Conservation (phyloP, 2,329 filamentous ascomycete genomes). For the Kalaharituber pfeilii region DNA sequence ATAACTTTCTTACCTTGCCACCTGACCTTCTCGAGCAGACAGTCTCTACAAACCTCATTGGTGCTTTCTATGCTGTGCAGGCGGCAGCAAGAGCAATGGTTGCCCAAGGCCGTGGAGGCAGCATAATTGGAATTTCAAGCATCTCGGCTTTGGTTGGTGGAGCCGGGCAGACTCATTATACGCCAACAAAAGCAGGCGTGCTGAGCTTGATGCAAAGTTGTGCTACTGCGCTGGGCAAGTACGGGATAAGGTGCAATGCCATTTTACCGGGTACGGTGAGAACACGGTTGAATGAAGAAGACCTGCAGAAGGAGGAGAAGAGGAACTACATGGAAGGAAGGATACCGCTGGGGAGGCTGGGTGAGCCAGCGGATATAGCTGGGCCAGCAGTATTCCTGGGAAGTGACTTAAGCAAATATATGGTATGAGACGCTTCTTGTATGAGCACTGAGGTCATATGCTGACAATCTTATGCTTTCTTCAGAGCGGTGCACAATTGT, state of each 20-base stretch:
- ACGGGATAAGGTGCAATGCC: slow-evolving; percentile 18
- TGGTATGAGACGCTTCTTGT: slow-evolving; percentile 31
- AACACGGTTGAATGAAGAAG: slow-evolving; percentile 19
- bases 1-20: slow-evolving; percentile 7
- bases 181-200: slow-evolving; percentile 16
- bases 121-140: slow-evolving; percentile 7
- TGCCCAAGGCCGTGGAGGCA: slow-evolving; percentile 15
- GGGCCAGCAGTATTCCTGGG: slow-evolving; percentile 63
- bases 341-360: slow-evolving; percentile 15
- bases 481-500: slow-evolving; percentile 56
- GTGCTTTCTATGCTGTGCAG: slow-evolving; percentile 22
- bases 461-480: too few relatives aligned
- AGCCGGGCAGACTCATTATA: slow-evolving; percentile 16
- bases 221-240: slow-evolving; percentile 16
- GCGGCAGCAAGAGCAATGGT: slow-evolving; percentile 22
- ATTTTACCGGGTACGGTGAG: slow-evolving; percentile 16
- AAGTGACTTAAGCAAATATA: slow-evolving; percentile 49
- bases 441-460: too few relatives aligned
- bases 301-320: slow-evolving; percentile 31
- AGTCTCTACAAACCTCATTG: slow-evolving; percentile 21
- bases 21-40: slow-evolving; percentile 16
- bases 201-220: slow-evolving; percentile 15
- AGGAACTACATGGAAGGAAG: slow-evolving; percentile 17
- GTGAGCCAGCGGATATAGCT: slow-evolving; percentile 64
- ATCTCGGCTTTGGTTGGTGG: slow-evolving; percentile 27